Conservation (phyloP, 805 yeast species). For the Candida coquimbonensis region DNA sequence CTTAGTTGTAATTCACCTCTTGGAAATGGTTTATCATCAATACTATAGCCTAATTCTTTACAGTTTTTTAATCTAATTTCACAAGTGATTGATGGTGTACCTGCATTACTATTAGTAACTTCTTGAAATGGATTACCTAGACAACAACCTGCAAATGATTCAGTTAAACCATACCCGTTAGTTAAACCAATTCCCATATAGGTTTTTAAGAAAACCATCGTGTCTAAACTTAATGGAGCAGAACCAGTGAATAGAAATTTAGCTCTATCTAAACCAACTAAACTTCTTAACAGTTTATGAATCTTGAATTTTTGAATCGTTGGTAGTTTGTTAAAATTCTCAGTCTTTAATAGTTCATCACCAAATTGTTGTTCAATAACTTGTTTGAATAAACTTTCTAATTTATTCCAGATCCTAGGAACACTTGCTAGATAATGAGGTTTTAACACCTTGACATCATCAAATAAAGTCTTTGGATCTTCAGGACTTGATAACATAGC, state of each 20-base stretch:
- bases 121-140: slow-evolving; percentile 38
- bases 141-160: slow-evolving; percentile 54
- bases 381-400: slow-evolving; percentile 49
- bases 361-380: slow-evolving; percentile 2
- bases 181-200: slow-evolving; percentile 42
- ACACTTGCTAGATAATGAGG: slow-evolving; percentile 50
- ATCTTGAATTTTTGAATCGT: slow-evolving; percentile 13
- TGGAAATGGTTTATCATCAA: slow-evolving; percentile 30
- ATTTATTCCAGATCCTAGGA: slow-evolving; percentile 54
- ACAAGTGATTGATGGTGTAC: slow-evolving; percentile 43
- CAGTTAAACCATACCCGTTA: slow-evolving; percentile 65
- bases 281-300: slow-evolving; percentile 32
- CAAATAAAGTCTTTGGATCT: slow-evolving; percentile 46
- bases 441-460: slow-evolving; percentile 44
- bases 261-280: slow-evolving; percentile 39
- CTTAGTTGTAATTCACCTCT: slow-evolving; percentile 57
- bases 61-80: slow-evolving; percentile 57
- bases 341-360: not conserved
- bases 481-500: slow-evolving; percentile 35
- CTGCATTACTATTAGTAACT: slow-evolving; percentile 37
- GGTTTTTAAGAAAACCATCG: slow-evolving; percentile 51
- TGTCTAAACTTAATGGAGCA: slow-evolving; percentile 61
- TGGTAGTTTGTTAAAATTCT: slow-evolving; percentile 1
- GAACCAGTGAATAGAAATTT: slow-evolving; percentile 43
- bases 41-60: slow-evolving; percentile 48